These are phyloP conservation scores for Hyparrhenia diplandra DNA, from an alignment of 176 grass and related monocot genomes.

Conservation along the genomic window DNA sequence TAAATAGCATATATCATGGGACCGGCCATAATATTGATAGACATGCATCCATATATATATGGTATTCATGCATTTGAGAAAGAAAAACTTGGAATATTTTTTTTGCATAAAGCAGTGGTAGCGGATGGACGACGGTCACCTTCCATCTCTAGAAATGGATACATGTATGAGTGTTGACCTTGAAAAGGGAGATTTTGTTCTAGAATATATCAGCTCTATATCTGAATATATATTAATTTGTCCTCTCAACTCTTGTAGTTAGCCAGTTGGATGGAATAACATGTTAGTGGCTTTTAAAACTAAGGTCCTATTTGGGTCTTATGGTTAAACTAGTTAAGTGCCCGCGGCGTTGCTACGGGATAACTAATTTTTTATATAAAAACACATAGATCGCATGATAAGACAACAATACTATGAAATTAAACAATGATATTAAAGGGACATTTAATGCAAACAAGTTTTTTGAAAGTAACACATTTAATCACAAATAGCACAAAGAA, in stretches of 20 bases:
- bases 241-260: neutral
- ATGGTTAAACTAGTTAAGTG: no score
- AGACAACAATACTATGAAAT: no score
- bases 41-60: neutral
- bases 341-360: no score
- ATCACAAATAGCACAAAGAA: no score
- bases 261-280: neutral
- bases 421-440: no score
- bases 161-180: conserved; percentile 14
- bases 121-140: neutral
- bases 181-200: conserved; percentile 25
- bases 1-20: neutral
- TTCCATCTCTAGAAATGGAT: conserved; percentile 22
- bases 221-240: neutral
- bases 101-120: neutral
- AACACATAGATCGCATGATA: no score
- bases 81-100: neutral
- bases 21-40: neutral
- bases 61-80: neutral
- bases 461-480: no score
- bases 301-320: neutral
- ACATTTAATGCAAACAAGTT: no score
- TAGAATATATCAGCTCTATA: conserved; percentile 21
- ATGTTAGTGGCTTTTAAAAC: neutral
- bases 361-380: no score